Evolutionary conservation across 2,329 filamentous ascomycete genomes (phyloP), one percentile per base, ranked within the genome.

Genomic region (Claviceps digitariae): DNA sequence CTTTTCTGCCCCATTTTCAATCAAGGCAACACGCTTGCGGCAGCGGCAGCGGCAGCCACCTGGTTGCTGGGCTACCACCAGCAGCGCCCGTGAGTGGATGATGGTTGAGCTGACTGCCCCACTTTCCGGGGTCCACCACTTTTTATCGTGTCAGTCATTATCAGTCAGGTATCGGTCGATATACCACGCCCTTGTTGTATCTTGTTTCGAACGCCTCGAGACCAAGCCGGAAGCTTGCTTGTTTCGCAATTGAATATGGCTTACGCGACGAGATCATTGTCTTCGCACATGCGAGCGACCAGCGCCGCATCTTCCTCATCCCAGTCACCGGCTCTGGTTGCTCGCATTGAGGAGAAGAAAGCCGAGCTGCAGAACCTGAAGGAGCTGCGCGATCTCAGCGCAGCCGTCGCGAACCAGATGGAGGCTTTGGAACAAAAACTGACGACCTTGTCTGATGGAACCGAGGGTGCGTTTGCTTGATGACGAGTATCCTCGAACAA

Each of bases 301-400:
- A 67, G 70, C 47, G 71, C 74, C 2, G 68, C 72, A 25, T 68
- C 73, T 4, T 67, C 70, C 29, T 72, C 74, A 51, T 77, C 81
- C 48, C 84, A 87, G 66, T 86, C 86, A 1, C 80, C 86, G 1
- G 79, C 81, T 27, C 74, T 93, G 17, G 71, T 86, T 51, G 81
- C 85, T 46, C 84, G 87, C 58, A 89, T 94, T 64, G 82, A 86
- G 58, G 87, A 93, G 71, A 94, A 94, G 74, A 89, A 86, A 67
- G 81, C 83, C 52, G 88, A 94, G 67, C 76, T 94, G 6, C 85
- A 90, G 60, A 87, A 83, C 61, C 74, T 93, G 54, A 85, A 81
- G 64, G 83, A 93, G 66, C 71, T 94, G 51, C 80, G 86, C 59
- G 84, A 90, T 61, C 75, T 94, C 47, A 91, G 86, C 61, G 86